Evolutionary conservation across 2,329 filamentous ascomycete genomes (phyloP).

Genomic region (Coniochaeta sp.): DNA sequence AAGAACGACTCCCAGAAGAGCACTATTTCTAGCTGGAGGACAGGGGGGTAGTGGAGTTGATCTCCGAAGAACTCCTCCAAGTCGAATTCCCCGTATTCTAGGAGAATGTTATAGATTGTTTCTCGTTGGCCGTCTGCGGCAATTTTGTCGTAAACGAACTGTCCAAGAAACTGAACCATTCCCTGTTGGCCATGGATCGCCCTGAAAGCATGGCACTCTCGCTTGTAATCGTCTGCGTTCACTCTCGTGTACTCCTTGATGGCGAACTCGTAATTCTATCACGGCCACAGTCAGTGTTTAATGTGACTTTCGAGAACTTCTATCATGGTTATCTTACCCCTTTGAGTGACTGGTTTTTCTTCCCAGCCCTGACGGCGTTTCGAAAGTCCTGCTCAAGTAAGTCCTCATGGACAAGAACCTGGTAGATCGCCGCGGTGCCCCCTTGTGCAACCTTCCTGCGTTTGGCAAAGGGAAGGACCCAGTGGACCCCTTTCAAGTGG

Average conservation of each 20-base stretch:
- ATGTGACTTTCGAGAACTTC: no score
- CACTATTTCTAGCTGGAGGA: slow-evolving; percentile 5
- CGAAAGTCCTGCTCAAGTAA: slow-evolving; percentile 1
- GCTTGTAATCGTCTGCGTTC: neutral
- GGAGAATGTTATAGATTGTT: slow-evolving; percentile 5
- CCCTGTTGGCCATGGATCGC: slow-evolving; percentile 4
- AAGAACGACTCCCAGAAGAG: slow-evolving; percentile 7
- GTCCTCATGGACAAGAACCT: slow-evolving; percentile 2
- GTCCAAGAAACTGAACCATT: slow-evolving; percentile 5
- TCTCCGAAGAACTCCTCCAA: slow-evolving; percentile 6
- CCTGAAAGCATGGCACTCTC: slow-evolving; percentile 2
- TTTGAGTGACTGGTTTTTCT: neutral
- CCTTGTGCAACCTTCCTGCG: neutral
- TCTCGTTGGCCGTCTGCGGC: neutral
- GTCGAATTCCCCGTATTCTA: slow-evolving; percentile 6
- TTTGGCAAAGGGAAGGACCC: slow-evolving; percentile 5
- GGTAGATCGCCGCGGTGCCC: slow-evolving; percentile 4
- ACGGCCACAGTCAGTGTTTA: neutral
- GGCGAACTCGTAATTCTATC: slow-evolving; percentile 5
- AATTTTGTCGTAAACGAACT: neutral
- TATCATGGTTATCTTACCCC: no score
- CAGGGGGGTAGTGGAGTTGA: slow-evolving; percentile 1
- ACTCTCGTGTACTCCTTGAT: slow-evolving; percentile 3
- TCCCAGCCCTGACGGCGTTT: neutral
- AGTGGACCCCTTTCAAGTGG: neutral